Percentiles rank a stretch among this genome's conserved stretches.
phyloP scores from a whole-genome alignment of 2,329 filamentous ascomycete genomes.

The Penicillium frequentans region DNA sequence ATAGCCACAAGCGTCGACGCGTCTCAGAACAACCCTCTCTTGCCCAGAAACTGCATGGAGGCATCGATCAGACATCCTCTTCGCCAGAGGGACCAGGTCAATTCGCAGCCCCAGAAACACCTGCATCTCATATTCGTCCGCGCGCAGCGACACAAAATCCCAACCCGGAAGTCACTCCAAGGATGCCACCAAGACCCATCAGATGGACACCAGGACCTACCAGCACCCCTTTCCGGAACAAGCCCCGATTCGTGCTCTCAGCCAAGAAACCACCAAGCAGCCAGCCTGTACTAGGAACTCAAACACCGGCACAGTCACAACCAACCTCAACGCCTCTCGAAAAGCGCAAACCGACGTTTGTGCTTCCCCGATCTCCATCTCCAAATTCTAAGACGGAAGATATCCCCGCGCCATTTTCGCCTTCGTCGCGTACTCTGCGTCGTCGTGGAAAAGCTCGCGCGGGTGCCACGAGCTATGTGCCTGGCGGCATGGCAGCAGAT shows the following conservation, averaged over 20 bases:
- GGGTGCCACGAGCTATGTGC: slow-evolving; percentile 27
- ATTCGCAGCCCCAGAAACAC: background rate
- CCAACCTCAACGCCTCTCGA: slow-evolving; percentile 12
- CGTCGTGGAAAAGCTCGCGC: slow-evolving; percentile 30
- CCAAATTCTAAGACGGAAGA: slow-evolving; percentile 23
- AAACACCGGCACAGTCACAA: slow-evolving; percentile 16
- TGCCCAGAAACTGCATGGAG: background rate
- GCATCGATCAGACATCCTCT: slow-evolving; percentile 6
- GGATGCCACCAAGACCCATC: slow-evolving; percentile 3
- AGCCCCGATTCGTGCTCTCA: slow-evolving; percentile 32
- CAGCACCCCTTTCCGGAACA: slow-evolving; percentile 26
- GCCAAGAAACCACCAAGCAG: slow-evolving; percentile 21
- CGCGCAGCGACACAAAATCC: background rate
- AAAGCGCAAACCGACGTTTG: slow-evolving; percentile 36
- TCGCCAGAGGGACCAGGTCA: slow-evolving; percentile 10
- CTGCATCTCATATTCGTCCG: slow-evolving; percentile 11
- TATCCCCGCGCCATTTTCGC: slow-evolving; percentile 37
- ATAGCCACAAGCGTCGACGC: slow-evolving; percentile 35
- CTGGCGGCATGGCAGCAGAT: slow-evolving; percentile 42
- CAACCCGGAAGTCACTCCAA: slow-evolving; percentile 9
- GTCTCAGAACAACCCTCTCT: slow-evolving; percentile 14
- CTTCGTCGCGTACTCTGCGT: slow-evolving; percentile 30
- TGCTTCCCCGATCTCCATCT: slow-evolving; percentile 39
- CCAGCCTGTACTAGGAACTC: slow-evolving; percentile 11
- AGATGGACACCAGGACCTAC: slow-evolving; percentile 16